These are phyloP conservation scores for Lodderomyces orthopsilosis DNA, from an alignment of 1,139 yeast species.

Conservation along the genomic window DNA sequence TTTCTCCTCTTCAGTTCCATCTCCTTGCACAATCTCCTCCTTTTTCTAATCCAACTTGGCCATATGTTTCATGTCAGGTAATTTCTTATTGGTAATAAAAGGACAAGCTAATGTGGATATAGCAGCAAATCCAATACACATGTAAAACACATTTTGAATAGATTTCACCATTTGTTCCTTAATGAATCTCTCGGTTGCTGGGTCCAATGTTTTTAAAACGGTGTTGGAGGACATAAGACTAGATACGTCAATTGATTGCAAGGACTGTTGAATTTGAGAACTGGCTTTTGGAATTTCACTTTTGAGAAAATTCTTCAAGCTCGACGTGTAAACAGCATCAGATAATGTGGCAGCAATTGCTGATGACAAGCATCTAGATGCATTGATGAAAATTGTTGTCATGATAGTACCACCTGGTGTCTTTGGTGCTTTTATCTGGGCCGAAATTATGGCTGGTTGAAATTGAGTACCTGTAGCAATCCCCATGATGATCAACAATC, in stretches of 20 bases:
- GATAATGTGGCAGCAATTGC: constrained; percentile 34
- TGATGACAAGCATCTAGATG: constrained; percentile 28
- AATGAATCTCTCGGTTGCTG: constrained; percentile 25
- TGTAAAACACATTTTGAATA: constrained; percentile 32
- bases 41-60: constrained; percentile 1
- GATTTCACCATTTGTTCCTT: constrained; percentile 29
- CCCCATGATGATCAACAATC: constrained; percentile 33
- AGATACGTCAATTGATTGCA: constrained; percentile 14
- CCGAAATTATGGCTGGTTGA: constrained; percentile 28
- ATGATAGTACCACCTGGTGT: constrained; percentile 36
- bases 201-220: constrained; percentile 20
- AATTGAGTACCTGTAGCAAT: constrained; percentile 28
- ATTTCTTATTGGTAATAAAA: constrained; percentile 28
- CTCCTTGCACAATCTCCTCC: background rate
- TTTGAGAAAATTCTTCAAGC: constrained; percentile 21
- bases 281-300: constrained; percentile 18
- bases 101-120: constrained; percentile 20
- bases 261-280: constrained; percentile 18
- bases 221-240: constrained; percentile 21
- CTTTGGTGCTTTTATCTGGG: constrained; percentile 37
- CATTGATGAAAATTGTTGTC: constrained; percentile 33
- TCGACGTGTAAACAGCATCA: constrained; percentile 32
- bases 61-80: constrained; percentile 21
- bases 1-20: background rate
- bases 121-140: constrained; percentile 27